phyloP scores from a whole-genome alignment of 2,329 filamentous ascomycete genomes.

The Tolypocladium capitatum region DNA sequence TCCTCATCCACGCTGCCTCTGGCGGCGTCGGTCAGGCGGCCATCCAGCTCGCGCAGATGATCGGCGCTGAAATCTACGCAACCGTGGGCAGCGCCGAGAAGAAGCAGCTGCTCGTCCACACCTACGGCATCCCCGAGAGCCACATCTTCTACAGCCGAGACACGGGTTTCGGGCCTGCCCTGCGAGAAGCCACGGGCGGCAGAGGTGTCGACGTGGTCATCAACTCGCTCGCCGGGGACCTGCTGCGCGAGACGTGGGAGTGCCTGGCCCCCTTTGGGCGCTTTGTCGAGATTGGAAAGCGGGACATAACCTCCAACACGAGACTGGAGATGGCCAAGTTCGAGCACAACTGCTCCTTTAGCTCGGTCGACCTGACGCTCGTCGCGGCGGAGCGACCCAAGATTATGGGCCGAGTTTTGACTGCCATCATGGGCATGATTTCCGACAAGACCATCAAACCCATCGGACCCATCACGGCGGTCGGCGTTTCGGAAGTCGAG shows the following conservation, averaged over 20 bases:
- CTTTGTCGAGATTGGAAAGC: slow-evolving; percentile 10
- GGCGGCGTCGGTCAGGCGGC: neutral
- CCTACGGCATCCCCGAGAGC: neutral
- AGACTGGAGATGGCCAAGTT: slow-evolving; percentile 36
- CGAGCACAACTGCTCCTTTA: slow-evolving; percentile 31
- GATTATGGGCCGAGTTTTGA: slow-evolving; percentile 24
- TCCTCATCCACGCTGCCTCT: neutral
- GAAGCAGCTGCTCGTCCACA: slow-evolving; percentile 2
- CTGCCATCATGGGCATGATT: slow-evolving; percentile 22
- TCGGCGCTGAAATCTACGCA: neutral
- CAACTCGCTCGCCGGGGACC: neutral
- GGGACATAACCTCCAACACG: slow-evolving; percentile 16
- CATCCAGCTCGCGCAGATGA: neutral
- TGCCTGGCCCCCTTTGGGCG: neutral
- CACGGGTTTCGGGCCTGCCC: slow-evolving; percentile 8
- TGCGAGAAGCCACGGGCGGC: neutral
- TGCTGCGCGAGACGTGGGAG: neutral
- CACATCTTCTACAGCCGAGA: slow-evolving; percentile 6
- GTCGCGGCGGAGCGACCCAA: slow-evolving; percentile 28
- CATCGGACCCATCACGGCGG: slow-evolving; percentile 20
- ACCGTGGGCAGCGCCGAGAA: neutral
- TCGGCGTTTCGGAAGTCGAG: slow-evolving; percentile 25
- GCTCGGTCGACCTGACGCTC: slow-evolving; percentile 30
- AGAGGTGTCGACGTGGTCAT: neutral
- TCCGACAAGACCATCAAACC: slow-evolving; percentile 19